These are phyloP conservation scores for Fusarium sp. DNA, from an alignment of 2,329 filamentous ascomycete genomes.

Conservation along the genomic window DNA sequence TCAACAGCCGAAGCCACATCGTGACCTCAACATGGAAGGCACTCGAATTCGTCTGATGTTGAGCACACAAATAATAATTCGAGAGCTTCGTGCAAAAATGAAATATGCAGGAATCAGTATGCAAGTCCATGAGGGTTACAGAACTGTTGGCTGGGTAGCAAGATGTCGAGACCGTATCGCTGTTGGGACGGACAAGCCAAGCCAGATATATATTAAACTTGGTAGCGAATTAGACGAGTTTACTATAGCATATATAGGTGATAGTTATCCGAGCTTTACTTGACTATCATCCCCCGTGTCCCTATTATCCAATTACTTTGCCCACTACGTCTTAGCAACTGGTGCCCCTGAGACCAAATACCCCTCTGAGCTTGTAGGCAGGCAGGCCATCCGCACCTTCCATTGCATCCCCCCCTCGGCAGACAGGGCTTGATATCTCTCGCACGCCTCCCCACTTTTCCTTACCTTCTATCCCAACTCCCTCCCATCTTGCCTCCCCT, in stretches of 20 bases:
- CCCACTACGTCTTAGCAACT: slow-evolving; percentile 17
- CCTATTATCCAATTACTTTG: slow-evolving; percentile 1
- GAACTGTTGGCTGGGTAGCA: slow-evolving; percentile 15
- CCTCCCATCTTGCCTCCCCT: slow-evolving; percentile 17
- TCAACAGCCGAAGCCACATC: slow-evolving; percentile 8
- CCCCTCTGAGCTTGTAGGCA: slow-evolving; percentile 14
- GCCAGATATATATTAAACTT: slow-evolving; percentile 12
- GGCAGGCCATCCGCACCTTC: slow-evolving; percentile 26
- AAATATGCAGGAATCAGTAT: neutral
- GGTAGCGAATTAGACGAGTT: slow-evolving; percentile 1
- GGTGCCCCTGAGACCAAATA: slow-evolving; percentile 3
- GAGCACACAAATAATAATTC: slow-evolving; percentile 31
- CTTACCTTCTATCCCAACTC: slow-evolving; percentile 15
- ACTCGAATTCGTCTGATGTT: neutral
- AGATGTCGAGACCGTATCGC: slow-evolving; percentile 11
- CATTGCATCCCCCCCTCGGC: slow-evolving; percentile 1
- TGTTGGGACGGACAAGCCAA: slow-evolving; percentile 1
- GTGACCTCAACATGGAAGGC: neutral
- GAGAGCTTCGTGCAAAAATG: slow-evolving; percentile 11
- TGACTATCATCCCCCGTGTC: neutral
- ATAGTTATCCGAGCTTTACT: neutral
- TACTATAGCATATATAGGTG: neutral
- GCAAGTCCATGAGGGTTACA: neutral
- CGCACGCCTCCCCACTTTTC: slow-evolving; percentile 17
- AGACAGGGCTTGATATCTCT: slow-evolving; percentile 5